Conservation (phyloP, 75 land plant genomes). For the Pinus tabuliformis region DNA sequence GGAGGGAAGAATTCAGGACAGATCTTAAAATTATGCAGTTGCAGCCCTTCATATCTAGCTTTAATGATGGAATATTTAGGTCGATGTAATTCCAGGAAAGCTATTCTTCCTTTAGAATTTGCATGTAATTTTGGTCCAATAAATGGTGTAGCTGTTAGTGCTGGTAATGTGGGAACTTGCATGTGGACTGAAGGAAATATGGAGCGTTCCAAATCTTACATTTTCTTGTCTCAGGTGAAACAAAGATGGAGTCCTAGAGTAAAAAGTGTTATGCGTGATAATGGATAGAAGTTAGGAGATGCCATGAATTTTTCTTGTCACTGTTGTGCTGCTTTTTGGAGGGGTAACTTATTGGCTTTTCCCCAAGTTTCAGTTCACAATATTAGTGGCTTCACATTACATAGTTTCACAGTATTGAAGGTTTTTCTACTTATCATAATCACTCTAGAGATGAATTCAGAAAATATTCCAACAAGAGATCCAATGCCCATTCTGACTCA, state of each 20-base stretch:
- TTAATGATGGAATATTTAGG: constrained; percentile 1
- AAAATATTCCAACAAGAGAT: too few species aligned
- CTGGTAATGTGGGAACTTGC: constrained; percentile 3
- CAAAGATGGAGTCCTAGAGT: background rate
- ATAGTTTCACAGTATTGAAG: too few species aligned
- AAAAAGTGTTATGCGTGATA: background rate
- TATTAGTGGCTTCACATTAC: too few species aligned
- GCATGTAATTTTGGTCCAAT: background rate
- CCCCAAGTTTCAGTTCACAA: too few species aligned
- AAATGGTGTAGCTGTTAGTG: background rate
- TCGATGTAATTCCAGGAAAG: background rate
- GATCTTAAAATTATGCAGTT: constrained; percentile 1
- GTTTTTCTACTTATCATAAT: too few species aligned
- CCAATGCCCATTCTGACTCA: too few species aligned
- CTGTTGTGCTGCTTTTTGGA: background rate
- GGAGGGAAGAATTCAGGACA: background rate
- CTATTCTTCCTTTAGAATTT: background rate
- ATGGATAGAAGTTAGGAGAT: background rate
- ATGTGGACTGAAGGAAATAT: background rate
- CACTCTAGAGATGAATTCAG: too few species aligned
- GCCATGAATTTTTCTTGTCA: background rate
- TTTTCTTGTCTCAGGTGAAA: background rate
- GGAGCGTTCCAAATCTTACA: background rate
- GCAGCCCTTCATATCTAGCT: background rate
- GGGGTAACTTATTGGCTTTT: too few species aligned